Base-by-base conservation (phyloP, 257 asterid species). In the Echium plantagineum region DNA sequence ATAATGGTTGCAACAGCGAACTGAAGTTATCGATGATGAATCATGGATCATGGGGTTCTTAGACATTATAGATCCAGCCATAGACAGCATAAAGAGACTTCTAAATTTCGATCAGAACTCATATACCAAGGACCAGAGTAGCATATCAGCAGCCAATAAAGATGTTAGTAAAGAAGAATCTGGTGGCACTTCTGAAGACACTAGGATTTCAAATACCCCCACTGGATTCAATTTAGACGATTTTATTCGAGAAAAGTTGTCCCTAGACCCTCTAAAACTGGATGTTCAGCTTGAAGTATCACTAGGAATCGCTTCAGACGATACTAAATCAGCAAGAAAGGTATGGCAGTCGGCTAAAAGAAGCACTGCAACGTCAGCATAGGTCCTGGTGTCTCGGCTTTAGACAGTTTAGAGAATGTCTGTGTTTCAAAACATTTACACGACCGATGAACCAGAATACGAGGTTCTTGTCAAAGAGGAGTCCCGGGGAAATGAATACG, bases 11-110 rank as follows among this genome's bases (percentile, higher is more conserved):
- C 18, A 38, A 78, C 96, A 91, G 97, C 88, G 96, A 42, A 91
- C 97, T 18, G 96, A 91, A 63, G 82, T 91, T 38, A 94, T 85
- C 21, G 98, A 88, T 24, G 97, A 91, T 64, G 96, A 85, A 57
- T 91, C 96, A 0, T 88, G 96, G 98, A 78, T 88, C 42, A 84
- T 84, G 98, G 98, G 98, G 60, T 91, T 91, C 81, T 26, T 91
- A 77, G 96, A 88, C 76, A 80, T 84, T 9, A 85, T 91, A 38
- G 96, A 91, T 65, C 96, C 98, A 1, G 96, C 98, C 7, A 77
- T 91, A 2, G 93, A 84, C 69, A 88, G 94, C 71, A 79, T 91
- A 70, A 91, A 88, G 75, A 80, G 79, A 58, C 80, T 88, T 21
- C 68, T 91, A 53, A 80, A 80, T 30, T 28, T 80, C 3, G 78